Evolutionary conservation across 2,329 filamentous ascomycete genomes (phyloP), one percentile per base, ranked within the genome.

Genomic region (Sporothrix globosa): DNA sequence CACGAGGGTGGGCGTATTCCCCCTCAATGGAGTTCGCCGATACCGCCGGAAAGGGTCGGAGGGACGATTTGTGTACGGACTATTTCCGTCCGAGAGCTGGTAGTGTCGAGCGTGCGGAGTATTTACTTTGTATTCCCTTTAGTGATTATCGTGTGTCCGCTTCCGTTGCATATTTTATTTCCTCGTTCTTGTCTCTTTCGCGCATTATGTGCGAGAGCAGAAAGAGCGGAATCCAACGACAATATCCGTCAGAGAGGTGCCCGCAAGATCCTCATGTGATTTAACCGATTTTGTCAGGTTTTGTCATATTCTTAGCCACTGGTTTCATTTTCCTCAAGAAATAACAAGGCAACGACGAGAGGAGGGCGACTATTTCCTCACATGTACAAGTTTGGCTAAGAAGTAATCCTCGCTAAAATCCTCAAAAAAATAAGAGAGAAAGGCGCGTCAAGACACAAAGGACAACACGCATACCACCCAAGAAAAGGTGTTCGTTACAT

Each of bases 41-140:
- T 66, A 53, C 27, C 63, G 61, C 61, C 61, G 27, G 46, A 11
- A 46, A 66, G 19, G 46, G 46, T 53, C 46, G 63, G 63, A 30
- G 4, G 34, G 41, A 44, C 14, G n/a, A 17, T 3, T 30, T 41
- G 27, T 19, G 19, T 11, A 39, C 54, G 54, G 54, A n/a, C 30
- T 58, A 41, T 39, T 39, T 41, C 54, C 30, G 52, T 27, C 24
- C 21, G 52, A 27, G 52, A 27, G 5, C 34, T 34, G 34, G 6
- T 34, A 7, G 7, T 30, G 34, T 34, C 34, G 34, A 34, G 6
- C 7, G 48, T 58, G 30, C 19, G 13, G 21, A 56, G 53, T 21
- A 9, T 21, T n/a, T 56, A 3, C 10, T 10, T 41, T 17, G 21
- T n/a, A 19, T 48, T 6, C 11, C 46, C 39, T 50, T 48, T 9